Evolutionary conservation across 306 rosid species (phyloP).

Genomic region (Rosa persica): DNA sequence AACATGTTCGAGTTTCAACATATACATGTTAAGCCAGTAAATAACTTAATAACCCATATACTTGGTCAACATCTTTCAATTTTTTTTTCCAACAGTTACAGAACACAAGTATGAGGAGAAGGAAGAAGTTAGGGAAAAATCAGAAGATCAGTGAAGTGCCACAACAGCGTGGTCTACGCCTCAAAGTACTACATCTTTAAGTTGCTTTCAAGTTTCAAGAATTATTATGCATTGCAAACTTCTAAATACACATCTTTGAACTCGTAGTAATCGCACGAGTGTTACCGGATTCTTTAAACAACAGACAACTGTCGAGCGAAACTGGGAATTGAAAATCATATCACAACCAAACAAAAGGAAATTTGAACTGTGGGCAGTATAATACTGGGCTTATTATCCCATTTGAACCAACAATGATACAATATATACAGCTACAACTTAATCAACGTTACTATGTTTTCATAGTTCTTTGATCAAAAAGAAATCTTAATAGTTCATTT

Average conservation of each 20-base stretch:
- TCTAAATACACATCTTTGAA: no score
- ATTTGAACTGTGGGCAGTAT: not conserved
- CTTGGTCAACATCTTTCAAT: not conserved
- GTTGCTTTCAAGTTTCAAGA: no score
- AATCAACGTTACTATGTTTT: not conserved
- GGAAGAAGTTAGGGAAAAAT: no score
- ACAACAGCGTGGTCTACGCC: no score
- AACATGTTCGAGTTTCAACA: not conserved
- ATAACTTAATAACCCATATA: not conserved
- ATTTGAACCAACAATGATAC: not conserved
- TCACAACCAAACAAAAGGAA: not conserved
- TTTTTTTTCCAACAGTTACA: no score
- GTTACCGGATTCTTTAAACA: not conserved
- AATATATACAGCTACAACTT: conserved; percentile 2
- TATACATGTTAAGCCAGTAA: not conserved
- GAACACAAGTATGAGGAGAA: no score
- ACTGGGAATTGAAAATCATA: no score
- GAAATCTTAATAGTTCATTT: not conserved
- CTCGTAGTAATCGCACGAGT: not conserved
- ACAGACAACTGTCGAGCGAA: not conserved
- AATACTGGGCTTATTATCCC: not conserved
- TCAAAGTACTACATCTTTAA: no score
- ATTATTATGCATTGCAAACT: no score
- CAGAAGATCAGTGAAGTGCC: no score
- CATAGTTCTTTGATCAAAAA: not conserved